Conservation (phyloP, 2,329 filamentous ascomycete genomes). For the Blastomyces parvus region DNA sequence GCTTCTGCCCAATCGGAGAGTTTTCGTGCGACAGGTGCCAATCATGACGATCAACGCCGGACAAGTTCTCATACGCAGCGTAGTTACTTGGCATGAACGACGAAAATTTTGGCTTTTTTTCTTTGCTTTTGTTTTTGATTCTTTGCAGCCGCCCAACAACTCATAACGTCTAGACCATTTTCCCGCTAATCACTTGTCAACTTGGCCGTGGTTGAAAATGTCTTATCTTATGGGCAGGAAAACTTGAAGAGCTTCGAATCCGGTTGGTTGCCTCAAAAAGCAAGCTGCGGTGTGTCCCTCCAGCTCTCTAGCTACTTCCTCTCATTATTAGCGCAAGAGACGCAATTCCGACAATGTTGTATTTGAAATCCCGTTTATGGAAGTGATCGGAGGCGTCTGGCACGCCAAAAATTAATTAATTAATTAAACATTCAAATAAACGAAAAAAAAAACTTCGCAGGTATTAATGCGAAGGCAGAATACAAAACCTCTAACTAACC, state of each 20-base stretch:
- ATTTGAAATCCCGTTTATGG: conserved; percentile 2
- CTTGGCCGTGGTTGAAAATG: too few species aligned
- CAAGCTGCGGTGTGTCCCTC: not conserved
- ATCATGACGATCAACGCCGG: not conserved
- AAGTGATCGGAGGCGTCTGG: not conserved
- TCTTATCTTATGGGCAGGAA: not conserved
- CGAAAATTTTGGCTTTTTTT: not conserved
- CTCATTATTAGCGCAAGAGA: not conserved
- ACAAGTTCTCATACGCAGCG: not conserved
- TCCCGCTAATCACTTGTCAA: not conserved
- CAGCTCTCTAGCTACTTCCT: too few species aligned
- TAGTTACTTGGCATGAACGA: not conserved
- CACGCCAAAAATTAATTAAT: not conserved
- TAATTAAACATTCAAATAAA: too few species aligned
- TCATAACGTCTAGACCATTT: not conserved
- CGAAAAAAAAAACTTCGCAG: not conserved
- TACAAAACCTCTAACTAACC: not conserved
- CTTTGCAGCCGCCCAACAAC: not conserved
- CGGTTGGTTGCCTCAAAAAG: not conserved
- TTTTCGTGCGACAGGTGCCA: not conserved
- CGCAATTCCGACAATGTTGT: not conserved
- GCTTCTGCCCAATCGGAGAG: not conserved
- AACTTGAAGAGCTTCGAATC: not conserved
- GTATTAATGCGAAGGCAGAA: not conserved
- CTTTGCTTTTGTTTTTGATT: not conserved